phyloP scores from a whole-genome alignment of 2,329 filamentous ascomycete genomes.

The Penicillium psychrosexuale region DNA sequence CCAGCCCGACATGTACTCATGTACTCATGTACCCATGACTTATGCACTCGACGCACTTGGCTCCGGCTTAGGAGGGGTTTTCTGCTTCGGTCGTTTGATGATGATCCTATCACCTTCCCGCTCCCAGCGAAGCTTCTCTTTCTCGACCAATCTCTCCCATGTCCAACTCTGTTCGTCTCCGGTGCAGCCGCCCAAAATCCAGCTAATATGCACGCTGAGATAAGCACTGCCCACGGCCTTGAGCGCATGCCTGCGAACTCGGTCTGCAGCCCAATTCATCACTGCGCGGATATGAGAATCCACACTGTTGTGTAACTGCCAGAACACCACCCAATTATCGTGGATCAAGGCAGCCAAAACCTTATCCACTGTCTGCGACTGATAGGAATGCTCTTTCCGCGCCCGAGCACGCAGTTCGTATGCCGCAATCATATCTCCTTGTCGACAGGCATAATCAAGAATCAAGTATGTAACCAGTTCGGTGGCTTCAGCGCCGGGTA shows the following conservation, averaged over 20 bases:
- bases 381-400: conserved; percentile 54
- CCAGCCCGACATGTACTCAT: neutral
- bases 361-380: conserved; percentile 65
- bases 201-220: conserved; percentile 70
- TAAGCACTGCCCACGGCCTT: conserved; percentile 87
- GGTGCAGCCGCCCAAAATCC: conserved; percentile 55
- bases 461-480: conserved; percentile 80
- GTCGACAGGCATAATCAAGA: conserved; percentile 83
- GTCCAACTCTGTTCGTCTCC: conserved; percentile 43
- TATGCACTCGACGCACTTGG: conserved; percentile 4
- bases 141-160: conserved; percentile 69
- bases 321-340: conserved; percentile 80
- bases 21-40: neutral
- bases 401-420: conserved; percentile 59
- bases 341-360: conserved; percentile 69
- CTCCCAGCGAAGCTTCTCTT: conserved; percentile 81
- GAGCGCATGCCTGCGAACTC: conserved; percentile 71
- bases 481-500: conserved; percentile 68
- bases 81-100: conserved; percentile 59
- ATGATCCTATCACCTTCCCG: conserved; percentile 68
- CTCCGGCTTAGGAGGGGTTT: conserved; percentile 20
- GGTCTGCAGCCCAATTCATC: conserved; percentile 75
- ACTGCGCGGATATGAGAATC: conserved; percentile 77
- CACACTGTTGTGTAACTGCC: conserved; percentile 65
- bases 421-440: conserved; percentile 70